A percentile compares a stretch with the other conserved stretches of the same genome.
phyloP scores from a whole-genome alignment of 73 alveolate genomes.

The Stentor coeruleus region DNA sequence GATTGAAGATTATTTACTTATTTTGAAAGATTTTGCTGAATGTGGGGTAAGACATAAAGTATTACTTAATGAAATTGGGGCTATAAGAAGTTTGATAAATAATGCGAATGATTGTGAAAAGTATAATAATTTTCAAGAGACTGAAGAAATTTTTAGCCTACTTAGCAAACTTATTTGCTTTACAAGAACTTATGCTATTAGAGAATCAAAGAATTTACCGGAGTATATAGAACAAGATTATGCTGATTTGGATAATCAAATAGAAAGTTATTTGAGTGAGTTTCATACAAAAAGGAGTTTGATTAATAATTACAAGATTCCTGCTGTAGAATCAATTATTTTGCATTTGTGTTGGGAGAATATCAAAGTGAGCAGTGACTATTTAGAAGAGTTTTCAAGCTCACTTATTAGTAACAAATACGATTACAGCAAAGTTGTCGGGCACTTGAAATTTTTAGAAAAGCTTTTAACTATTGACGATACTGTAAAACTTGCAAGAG shows the following conservation, averaged over 20 bases:
- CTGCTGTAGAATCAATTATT: background rate
- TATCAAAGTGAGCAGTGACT: background rate
- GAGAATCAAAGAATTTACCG: background rate
- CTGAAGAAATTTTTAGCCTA: background rate
- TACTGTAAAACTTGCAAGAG: background rate
- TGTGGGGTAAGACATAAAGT: background rate
- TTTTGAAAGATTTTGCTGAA: background rate
- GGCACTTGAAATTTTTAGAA: background rate
- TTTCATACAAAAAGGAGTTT: background rate
- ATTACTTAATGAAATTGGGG: background rate
- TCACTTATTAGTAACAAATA: background rate
- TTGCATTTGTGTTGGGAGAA: background rate
- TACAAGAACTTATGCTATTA: background rate
- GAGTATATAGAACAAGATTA: background rate
- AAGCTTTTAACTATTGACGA: background rate
- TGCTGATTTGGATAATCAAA: background rate
- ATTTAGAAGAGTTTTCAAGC: background rate
- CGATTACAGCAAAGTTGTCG: background rate
- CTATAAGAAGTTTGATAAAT: background rate
- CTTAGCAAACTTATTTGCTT: background rate
- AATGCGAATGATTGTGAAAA: background rate
- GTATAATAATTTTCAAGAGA: background rate
- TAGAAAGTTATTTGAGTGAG: background rate
- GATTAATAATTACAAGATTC: background rate
- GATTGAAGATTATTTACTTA: background rate